These are phyloP conservation scores for Melampsora larici-populina DNA, from an alignment of 1,284 basidiomycete species.

Conservation along the genomic window DNA sequence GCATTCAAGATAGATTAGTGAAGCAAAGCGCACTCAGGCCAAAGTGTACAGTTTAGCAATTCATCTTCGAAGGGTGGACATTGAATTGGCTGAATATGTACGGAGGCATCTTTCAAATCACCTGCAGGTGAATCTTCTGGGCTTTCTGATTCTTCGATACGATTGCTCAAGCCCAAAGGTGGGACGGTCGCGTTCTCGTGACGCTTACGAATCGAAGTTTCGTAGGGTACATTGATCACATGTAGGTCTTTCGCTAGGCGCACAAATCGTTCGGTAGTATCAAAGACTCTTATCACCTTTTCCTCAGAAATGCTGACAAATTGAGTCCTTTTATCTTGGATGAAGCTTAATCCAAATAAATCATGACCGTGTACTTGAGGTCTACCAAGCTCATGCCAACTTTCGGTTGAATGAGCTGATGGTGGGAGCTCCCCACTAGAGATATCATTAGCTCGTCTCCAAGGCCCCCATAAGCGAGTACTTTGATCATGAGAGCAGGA, in stretches of 20 bases:
- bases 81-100: slow-evolving; percentile 26
- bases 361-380: slow-evolving; percentile 96
- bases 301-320: slow-evolving; percentile 88
- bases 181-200: slow-evolving; percentile 68
- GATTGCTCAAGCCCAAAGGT: slow-evolving; percentile 72
- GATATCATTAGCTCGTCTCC: slow-evolving; percentile 38
- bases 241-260: slow-evolving; percentile 55
- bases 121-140: not conserved
- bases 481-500: slow-evolving; percentile 80
- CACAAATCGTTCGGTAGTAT: slow-evolving; percentile 78
- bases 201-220: slow-evolving; percentile 56
- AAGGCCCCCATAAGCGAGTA: slow-evolving; percentile 73
- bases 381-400: slow-evolving; percentile 81
- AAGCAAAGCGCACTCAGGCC: slow-evolving; percentile 65
- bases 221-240: slow-evolving; percentile 47
- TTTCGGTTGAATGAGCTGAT: slow-evolving; percentile 43
- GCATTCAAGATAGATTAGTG: not conserved
- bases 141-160: slow-evolving; percentile 62
- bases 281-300: slow-evolving; percentile 85
- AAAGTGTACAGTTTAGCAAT: slow-evolving; percentile 78
- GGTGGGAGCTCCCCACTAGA: slow-evolving; percentile 27
- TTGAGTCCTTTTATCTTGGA: slow-evolving; percentile 63
- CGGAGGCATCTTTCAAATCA: not conserved
- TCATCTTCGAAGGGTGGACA: slow-evolving; percentile 73
- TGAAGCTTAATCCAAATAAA: slow-evolving; percentile 72